A percentile compares a stretch with the other conserved stretches of the same genome.
phyloP scores from a whole-genome alignment of 805 yeast genomes.

The Isabelozyma rhagii region DNA sequence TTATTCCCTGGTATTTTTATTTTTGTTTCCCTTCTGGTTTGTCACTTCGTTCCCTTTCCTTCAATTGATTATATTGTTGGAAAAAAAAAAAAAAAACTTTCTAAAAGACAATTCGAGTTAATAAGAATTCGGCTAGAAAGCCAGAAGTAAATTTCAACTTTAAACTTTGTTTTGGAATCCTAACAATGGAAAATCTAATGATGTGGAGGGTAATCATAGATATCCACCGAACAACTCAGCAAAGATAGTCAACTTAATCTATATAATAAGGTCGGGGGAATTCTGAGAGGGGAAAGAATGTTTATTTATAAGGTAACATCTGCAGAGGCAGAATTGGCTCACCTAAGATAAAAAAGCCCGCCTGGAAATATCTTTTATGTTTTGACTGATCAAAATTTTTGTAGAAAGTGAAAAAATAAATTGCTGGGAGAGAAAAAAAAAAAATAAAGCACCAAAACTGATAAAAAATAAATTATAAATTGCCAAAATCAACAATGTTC shows the following conservation, averaged over 20 bases:
- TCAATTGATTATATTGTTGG: neutral
- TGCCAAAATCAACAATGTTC: neutral
- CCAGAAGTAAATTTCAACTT: neutral
- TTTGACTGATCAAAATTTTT: neutral
- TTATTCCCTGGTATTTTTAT: neutral
- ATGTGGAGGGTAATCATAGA: neutral
- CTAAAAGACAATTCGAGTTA: neutral
- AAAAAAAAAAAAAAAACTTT: no score
- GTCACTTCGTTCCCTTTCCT: neutral
- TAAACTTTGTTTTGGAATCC: neutral
- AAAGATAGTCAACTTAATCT: no score
- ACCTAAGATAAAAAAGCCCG: no score
- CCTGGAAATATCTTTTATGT: neutral
- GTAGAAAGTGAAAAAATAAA: no score
- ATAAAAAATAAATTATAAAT: no score
- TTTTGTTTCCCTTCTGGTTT: neutral
- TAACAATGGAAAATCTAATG: neutral
- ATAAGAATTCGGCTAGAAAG: neutral
- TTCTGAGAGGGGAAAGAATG: no score
- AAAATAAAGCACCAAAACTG: neutral
- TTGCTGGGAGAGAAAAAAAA: neutral
- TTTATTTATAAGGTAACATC: no score
- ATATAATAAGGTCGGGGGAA: neutral
- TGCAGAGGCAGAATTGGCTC: no score
- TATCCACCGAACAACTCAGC: neutral